These are phyloP conservation scores for Podospora pseudoanserina DNA, from an alignment of 495 filamentous ascomycete genomes.

Conservation along the genomic window DNA sequence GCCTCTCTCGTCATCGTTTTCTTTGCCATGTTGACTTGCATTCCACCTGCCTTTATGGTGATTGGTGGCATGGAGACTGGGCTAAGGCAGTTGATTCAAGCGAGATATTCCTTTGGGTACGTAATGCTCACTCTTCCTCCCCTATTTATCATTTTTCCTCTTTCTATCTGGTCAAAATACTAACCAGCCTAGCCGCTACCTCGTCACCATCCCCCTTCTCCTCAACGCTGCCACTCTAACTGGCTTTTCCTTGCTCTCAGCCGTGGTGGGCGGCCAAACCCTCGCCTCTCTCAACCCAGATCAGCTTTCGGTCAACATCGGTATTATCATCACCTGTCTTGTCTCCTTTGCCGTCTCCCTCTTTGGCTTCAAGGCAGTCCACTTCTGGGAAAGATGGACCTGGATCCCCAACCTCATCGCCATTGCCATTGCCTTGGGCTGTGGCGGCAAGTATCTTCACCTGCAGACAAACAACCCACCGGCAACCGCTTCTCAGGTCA, in stretches of 20 bases:
- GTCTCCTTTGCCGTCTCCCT: slow-evolving; percentile 47
- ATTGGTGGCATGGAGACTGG: slow-evolving; percentile 51
- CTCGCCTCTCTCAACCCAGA: slow-evolving; percentile 44
- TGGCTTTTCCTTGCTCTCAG: slow-evolving; percentile 41
- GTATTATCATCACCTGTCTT: slow-evolving; percentile 51
- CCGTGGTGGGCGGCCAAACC: slow-evolving; percentile 43
- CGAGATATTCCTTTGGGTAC: slow-evolving; percentile 54
- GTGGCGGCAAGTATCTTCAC: slow-evolving; percentile 44
- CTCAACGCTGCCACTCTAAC: slow-evolving; percentile 43
- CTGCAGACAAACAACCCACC: slow-evolving; percentile 28
- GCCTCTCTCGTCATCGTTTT: slow-evolving; percentile 55
- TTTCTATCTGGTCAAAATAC: neutral
- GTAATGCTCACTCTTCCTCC: slow-evolving; percentile 2
- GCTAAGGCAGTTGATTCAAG: slow-evolving; percentile 54
- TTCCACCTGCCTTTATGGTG: slow-evolving; percentile 53
- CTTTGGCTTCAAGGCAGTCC: slow-evolving; percentile 50
- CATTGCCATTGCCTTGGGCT: slow-evolving; percentile 48
- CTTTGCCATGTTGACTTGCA: slow-evolving; percentile 48
- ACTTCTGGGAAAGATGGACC: slow-evolving; percentile 53
- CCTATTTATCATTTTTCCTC: neutral
- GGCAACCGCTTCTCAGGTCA: slow-evolving; percentile 27
- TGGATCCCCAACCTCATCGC: slow-evolving; percentile 54
- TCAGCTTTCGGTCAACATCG: slow-evolving; percentile 45
- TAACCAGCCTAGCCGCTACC: slow-evolving; percentile 25
- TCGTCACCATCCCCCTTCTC: slow-evolving; percentile 39